A percentile compares a stretch with the other conserved stretches of the same genome.
These are phyloP conservation scores for Aeschynomene evenia DNA, from an alignment of 306 rosid species.

Conservation along the genomic window DNA sequence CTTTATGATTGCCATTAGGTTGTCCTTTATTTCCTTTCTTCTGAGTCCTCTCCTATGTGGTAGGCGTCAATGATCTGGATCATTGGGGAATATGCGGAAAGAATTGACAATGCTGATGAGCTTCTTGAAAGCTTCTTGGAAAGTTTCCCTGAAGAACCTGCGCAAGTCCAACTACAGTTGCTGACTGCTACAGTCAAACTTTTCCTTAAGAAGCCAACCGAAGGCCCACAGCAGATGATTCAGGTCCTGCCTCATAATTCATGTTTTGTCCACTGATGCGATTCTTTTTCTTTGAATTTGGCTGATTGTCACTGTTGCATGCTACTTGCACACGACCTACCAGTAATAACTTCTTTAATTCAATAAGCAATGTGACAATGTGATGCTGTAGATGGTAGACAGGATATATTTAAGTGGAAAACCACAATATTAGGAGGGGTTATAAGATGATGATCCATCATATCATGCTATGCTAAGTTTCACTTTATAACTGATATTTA, in stretches of 20 bases:
- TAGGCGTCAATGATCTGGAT: conserved; percentile 99
- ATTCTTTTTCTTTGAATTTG: background rate
- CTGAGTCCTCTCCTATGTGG: conserved; percentile 30
- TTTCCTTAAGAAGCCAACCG: conserved; percentile 98
- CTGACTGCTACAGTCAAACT: conserved; percentile 98
- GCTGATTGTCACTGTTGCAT: background rate
- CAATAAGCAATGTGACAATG: no score
- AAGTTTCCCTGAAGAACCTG: conserved; percentile 91
- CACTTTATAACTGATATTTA: conserved; percentile 28
- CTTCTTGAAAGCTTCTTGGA: conserved; percentile 99
- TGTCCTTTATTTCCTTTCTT: background rate
- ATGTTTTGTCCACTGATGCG: conserved; percentile 16
- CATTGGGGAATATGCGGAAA: conserved; percentile 98
- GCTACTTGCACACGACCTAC: background rate
- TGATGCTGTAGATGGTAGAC: no score
- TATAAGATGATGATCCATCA: background rate
- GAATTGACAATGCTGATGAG: conserved; percentile 99
- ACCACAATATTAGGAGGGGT: no score
- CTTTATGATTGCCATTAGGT: conserved; percentile 7
- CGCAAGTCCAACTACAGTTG: conserved; percentile 95
- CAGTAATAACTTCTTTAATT: no score
- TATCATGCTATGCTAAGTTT: conserved; percentile 23
- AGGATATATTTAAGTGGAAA: no score
- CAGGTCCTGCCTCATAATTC: conserved; percentile 58
- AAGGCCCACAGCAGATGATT: conserved; percentile 99